Evolutionary conservation across 768 basidiomycete genomes (phyloP), one percentile per base, ranked within the genome.

Genomic region (Coprinopsis marcescibilis): DNA sequence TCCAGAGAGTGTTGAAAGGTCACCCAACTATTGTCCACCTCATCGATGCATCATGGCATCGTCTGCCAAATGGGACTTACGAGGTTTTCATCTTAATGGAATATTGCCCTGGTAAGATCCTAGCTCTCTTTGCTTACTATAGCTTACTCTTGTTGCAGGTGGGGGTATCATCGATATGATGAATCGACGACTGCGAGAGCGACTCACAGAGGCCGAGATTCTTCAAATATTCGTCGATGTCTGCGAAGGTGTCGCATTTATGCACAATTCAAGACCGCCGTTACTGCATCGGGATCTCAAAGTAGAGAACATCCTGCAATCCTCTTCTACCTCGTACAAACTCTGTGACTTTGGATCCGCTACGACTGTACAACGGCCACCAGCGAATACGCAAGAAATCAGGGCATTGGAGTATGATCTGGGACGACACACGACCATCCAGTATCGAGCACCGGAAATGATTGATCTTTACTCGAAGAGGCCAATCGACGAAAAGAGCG

Each of bases 51-150:
- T 85, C 91, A 45, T 94, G 90, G 80, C 82, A 89, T 51, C 80
- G 82, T 55, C 76, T 89, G 63, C 72, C 89, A 4, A 85, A 83
- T 57, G 90, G 89, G 24, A 76, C 80, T 38, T 92, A 86, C 59
- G 96, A 98, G 65, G 94, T 98, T 14, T 96, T 96, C 62, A 98
- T 99, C 62, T 76, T 99, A 51, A 99, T 99, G 96, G 96, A 99
- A 62, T 96, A 85, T 64, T 95, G 92, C 63, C 76, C 90, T 52
- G 94, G 93, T 84, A 59, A 53, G 76, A 15, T 39, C 14, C 20
- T 8, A 4, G n/a, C n/a, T 36, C 1, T 10, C 33, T 13, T 19
- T 24, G 39, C 26, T 23, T 19, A n/a, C 27, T 5, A 23, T 13
- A 35, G 27, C 30, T 57, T 33, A 57, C 57, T 45, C 42, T 30